Conservation (phyloP, 2,329 filamentous ascomycete species). For the Pseudogymnoascus verrucosus region DNA sequence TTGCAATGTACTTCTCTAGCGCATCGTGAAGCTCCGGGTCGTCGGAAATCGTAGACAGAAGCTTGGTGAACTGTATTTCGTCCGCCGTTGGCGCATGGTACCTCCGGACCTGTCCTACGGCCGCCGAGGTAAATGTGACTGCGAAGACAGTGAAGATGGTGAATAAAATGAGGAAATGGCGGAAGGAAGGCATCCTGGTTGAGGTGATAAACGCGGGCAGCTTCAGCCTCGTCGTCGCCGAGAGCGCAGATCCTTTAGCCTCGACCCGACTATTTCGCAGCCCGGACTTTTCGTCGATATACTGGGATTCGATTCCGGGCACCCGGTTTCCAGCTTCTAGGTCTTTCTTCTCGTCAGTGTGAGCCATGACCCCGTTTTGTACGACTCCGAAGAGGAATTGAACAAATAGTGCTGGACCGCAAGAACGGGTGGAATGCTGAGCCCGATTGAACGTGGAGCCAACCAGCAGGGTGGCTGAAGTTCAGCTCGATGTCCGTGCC, state of each 20-base stretch:
- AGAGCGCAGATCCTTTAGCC: neutral
- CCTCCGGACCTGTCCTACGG: neutral
- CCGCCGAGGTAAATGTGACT: neutral
- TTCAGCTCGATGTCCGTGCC: neutral
- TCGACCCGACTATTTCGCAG: neutral
- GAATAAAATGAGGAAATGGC: neutral
- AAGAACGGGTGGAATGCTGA: constrained; percentile 9
- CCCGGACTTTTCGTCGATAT: neutral
- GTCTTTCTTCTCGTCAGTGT: neutral
- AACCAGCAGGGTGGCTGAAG: constrained; percentile 1
- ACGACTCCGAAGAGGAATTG: neutral
- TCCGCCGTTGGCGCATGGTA: neutral
- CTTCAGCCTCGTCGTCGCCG: neutral
- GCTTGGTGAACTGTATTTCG: neutral
- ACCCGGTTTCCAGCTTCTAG: neutral
- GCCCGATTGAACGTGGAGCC: constrained; percentile 4
- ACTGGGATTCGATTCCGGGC: neutral
- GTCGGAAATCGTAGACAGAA: neutral
- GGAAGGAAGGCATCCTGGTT: neutral
- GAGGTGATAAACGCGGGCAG: neutral
- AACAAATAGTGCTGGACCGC: neutral
- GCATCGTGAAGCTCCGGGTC: neutral
- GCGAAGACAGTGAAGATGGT: neutral
- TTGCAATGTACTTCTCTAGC: neutral
- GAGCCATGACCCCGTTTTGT: neutral